Evolutionary conservation across 1,284 basidiomycete genomes (phyloP).

Genomic region (Cryptococcus hybrid): DNA sequence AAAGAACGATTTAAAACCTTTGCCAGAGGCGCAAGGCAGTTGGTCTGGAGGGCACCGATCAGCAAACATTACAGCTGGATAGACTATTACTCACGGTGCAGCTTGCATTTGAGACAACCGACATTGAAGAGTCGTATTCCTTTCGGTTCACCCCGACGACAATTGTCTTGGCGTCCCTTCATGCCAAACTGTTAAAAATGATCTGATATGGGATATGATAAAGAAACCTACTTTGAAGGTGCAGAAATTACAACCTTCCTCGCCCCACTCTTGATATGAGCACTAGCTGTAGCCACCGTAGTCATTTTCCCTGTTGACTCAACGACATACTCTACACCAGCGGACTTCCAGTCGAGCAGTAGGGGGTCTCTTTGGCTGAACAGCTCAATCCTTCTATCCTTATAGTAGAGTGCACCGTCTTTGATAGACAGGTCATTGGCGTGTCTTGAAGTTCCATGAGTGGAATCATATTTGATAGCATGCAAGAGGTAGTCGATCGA

Average conservation of each 20-base stretch:
- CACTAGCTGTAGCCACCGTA: conserved; percentile 41
- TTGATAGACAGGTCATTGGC: conserved; percentile 35
- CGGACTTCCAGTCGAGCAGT: conserved; percentile 44
- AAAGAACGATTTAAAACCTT: conserved; percentile 45
- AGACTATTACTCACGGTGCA: conserved; percentile 41
- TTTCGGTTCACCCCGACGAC: conserved; percentile 50
- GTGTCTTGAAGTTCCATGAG: conserved; percentile 37
- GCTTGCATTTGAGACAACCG: conserved; percentile 40
- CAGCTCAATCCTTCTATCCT: conserved; percentile 45
- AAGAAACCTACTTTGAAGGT: conserved; percentile 40
- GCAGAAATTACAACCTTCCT: conserved; percentile 52
- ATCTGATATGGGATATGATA: background rate
- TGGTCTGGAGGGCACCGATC: conserved; percentile 31
- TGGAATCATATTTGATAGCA: conserved; percentile 49
- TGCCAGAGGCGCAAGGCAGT: conserved; percentile 51
- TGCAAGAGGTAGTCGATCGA: conserved; percentile 44
- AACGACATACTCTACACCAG: conserved; percentile 48
- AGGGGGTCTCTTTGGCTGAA: conserved; percentile 46
- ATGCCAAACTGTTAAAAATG: background rate
- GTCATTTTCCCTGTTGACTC: conserved; percentile 49
- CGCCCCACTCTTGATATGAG: conserved; percentile 45
- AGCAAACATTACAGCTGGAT: background rate
- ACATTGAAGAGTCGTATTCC: conserved; percentile 23
- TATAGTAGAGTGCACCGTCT: conserved; percentile 38
- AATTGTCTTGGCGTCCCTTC: conserved; percentile 14